A percentile compares a stretch with the other conserved stretches of the same genome.
Conservation (phyloP, 768 basidiomycete species). For the Tylopilus felleus region DNA sequence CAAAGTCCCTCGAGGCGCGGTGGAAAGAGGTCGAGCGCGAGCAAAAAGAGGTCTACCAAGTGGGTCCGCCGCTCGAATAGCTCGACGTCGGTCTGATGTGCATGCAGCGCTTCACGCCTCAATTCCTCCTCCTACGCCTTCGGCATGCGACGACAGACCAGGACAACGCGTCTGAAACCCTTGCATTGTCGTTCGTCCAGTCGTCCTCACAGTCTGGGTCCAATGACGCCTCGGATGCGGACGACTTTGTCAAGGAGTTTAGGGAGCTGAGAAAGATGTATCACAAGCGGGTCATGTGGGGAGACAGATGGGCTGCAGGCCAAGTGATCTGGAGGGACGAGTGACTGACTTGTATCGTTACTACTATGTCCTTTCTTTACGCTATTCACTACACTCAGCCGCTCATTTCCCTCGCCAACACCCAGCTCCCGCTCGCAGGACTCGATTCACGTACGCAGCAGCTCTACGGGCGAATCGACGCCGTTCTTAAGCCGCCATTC, state of each 20-base stretch:
- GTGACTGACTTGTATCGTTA: constrained; percentile 10
- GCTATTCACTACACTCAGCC: constrained; percentile 28
- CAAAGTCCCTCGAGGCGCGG: constrained; percentile 71
- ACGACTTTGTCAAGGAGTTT: constrained; percentile 86
- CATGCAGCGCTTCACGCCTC: constrained; percentile 74
- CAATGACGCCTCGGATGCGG: constrained; percentile 51
- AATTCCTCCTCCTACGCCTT: constrained; percentile 85
- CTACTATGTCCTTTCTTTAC: constrained; percentile 19
- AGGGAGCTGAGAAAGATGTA: constrained; percentile 85
- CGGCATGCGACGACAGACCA: constrained; percentile 86
- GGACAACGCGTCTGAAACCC: constrained; percentile 82
- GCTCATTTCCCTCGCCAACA: constrained; percentile 18
- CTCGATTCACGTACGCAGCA: constrained; percentile 10
- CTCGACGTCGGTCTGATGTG: constrained; percentile 9
- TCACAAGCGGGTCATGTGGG: constrained; percentile 91
- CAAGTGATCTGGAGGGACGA: constrained; percentile 85
- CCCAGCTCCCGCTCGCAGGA: constrained; percentile 5
- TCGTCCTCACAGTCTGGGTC: constrained; percentile 38
- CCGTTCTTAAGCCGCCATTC: constrained; percentile 22
- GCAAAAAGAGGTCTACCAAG: constrained; percentile 88
- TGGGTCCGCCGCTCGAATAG: constrained; percentile 28
- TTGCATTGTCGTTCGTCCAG: constrained; percentile 82
- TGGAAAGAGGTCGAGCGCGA: constrained; percentile 89
- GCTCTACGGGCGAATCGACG: constrained; percentile 15
- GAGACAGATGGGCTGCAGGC: constrained; percentile 79